phyloP scores from a whole-genome alignment of 805 yeast species.

The Candida sphagnicola region DNA sequence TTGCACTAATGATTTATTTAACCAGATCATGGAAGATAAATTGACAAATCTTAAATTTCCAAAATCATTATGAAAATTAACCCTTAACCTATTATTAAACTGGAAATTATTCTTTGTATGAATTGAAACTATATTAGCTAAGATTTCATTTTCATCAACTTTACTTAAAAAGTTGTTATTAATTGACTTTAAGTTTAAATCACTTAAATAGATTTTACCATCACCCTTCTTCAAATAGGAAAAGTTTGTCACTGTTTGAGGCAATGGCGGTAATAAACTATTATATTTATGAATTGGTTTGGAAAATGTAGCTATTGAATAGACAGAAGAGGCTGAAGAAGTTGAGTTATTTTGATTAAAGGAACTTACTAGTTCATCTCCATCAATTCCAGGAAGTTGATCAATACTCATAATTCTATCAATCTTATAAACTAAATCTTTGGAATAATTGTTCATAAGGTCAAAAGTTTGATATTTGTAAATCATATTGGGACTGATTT shows the following conservation, averaged over 20 bases:
- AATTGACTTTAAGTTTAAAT: constrained; percentile 37
- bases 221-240: constrained; percentile 27
- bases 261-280: constrained; percentile 36
- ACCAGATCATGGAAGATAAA: constrained; percentile 46
- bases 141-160: constrained; percentile 30
- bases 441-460: constrained; percentile 34
- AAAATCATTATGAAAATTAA: constrained; percentile 4
- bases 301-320: constrained; percentile 20
- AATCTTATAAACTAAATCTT: constrained; percentile 20
- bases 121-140: constrained; percentile 22
- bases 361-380: not conserved
- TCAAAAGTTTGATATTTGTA: constrained; percentile 37
- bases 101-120: constrained; percentile 15
- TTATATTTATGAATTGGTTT: constrained; percentile 33
- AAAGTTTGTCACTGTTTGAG: constrained; percentile 22
- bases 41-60: constrained; percentile 33
- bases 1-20: constrained; percentile 35
- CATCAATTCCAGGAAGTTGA: not conserved
- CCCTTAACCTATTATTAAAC: constrained; percentile 1
- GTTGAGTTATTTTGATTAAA: constrained; percentile 3
- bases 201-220: constrained; percentile 35
- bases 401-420: constrained; percentile 19
- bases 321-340: constrained; percentile 23
- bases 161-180: constrained; percentile 26
- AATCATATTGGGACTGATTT: constrained; percentile 35